phyloP scores from a whole-genome alignment of 2,329 filamentous ascomycete species.

The Epichloe hybrida region DNA sequence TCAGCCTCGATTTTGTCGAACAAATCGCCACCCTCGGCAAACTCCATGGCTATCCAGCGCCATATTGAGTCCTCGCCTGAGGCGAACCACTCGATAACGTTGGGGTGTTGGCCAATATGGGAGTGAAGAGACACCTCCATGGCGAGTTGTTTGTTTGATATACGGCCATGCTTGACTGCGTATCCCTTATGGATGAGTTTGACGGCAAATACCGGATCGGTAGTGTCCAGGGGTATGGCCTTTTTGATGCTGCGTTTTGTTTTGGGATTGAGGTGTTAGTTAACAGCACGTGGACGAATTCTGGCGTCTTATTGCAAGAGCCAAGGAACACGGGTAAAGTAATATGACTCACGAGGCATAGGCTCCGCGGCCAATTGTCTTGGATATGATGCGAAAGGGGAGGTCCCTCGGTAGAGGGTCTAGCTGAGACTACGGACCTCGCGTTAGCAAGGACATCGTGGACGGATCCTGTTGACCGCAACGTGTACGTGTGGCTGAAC shows the following conservation, averaged over 20 bases:
- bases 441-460: slow-evolving; percentile 29
- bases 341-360: slow-evolving; percentile 69
- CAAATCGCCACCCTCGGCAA: slow-evolving; percentile 85
- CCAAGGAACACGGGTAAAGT: too few relatives aligned
- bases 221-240: slow-evolving; percentile 59
- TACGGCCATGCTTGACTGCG: slow-evolving; percentile 74
- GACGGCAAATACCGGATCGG: slow-evolving; percentile 77
- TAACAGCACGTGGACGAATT: too few relatives aligned
- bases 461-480: background rate
- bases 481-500: background rate
- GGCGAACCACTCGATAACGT: slow-evolving; percentile 87
- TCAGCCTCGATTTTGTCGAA: slow-evolving; percentile 99
- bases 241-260: slow-evolving; percentile 64
- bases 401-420: slow-evolving; percentile 74
- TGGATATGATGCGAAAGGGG: slow-evolving; percentile 88
- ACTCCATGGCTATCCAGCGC: slow-evolving; percentile 98
- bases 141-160: slow-evolving; percentile 77
- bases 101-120: slow-evolving; percentile 76
- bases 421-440: slow-evolving; percentile 55
- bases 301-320: too few relatives aligned
- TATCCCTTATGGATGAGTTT: slow-evolving; percentile 99
- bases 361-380: slow-evolving; percentile 89
- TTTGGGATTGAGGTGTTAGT: too few relatives aligned
- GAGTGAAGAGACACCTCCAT: slow-evolving; percentile 88
- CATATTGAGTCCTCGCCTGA: slow-evolving; percentile 75